Evolutionary conservation across 805 yeast genomes (phyloP), one percentile per base, ranked within the genome.

Genomic region (Metschnikowia peoriensis): DNA sequence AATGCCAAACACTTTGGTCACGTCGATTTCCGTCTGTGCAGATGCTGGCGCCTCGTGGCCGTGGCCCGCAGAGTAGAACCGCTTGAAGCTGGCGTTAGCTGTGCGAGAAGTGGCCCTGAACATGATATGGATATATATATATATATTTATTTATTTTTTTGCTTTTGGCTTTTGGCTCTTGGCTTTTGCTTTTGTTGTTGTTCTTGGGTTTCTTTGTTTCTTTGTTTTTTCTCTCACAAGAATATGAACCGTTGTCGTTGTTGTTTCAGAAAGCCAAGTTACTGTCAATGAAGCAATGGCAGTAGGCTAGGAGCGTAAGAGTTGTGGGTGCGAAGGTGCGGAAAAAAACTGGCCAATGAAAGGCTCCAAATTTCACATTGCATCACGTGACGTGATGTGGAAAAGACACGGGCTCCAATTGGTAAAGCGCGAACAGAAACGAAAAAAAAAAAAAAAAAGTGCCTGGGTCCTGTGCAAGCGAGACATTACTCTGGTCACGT

Each of bases 1-100:
- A 37, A 73, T 58, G 42, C 76, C 77, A 55, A 74, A 69, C 43
- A 75, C 72, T 54, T 72, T 74, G 47, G 76, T 63, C 46, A 73
- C 61, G 56, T 70, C 73, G 58, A 75, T 69, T 59, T 75, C 78
- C 38, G 52, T 59, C 41, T 59, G 60, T 37, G 59, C 45, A 14
- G 58, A 37, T 3, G 62, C 58, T 6, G 62, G 61, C 7, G 60
- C 47, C 43, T 52, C 49, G 50, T 54, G 59, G 49, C 46, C 53
- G 42, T 50, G 52, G 53, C 40, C 55, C 10, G 61, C 48, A 38
- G 59, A 49, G 52, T 59, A 59, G 52, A 53, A 54, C 39, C 62
- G 47, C 39, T 46, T 55, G 51, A 51, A 48, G 28, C 51, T 41
- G 16, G 57, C 37, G 28, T 56, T 53, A 40, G 61, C 56, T 29